Evolutionary conservation across 495 filamentous ascomycete genomes (phyloP), one percentile per base, ranked within the genome.

Genomic region (Lophiotrema nucula): DNA sequence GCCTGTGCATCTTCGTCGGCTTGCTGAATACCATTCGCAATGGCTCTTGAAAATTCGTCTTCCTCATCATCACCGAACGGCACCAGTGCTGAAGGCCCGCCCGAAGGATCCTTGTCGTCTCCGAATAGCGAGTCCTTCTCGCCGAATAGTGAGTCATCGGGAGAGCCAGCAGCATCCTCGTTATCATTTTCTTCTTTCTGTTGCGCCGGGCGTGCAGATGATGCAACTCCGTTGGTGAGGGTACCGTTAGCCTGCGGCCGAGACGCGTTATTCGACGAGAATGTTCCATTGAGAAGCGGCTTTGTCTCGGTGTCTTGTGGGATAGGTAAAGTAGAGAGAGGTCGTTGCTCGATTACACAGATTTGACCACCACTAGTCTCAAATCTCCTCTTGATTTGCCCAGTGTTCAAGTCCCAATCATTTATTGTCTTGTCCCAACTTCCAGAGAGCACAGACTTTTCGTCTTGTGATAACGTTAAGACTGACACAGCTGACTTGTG

Each of bases 401-500:
- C 95, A 2, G 85, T 93, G 62, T 97, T 90, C 27, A 99, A 70
- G 67, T 99, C 93, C 93, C 93, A 99, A 66, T 99, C 90, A 46
- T 88, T 82, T 6, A 97, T 83, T 16, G 80, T 83, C 73, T 95
- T 96, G 69, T 99, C 93, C 93, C 93, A 99, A 72, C 90, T 92
- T 1, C 93, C 93, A 13, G 91, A 96, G 2, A 99, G 75, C 33
- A 97, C 79, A 25, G 88, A 91, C 65, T 83, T 83, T 74, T 99
- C 93, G 60, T 97, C 91, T 2, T 84, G 79, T 0, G 88, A 83
- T 31, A 99, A 76, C 13, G 81, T 85, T 16, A 99, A 74, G 21
- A 93, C 89, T 12, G 91, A 96, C 24, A 99, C 92, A 1, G 93
- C 93, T 21, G 90, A 95, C 2, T 87, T 90, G 66, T 99, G 93